phyloP scores from a whole-genome alignment of 225 moss, liverwort and hornwort genomes.

The Anthoceros angustus region DNA sequence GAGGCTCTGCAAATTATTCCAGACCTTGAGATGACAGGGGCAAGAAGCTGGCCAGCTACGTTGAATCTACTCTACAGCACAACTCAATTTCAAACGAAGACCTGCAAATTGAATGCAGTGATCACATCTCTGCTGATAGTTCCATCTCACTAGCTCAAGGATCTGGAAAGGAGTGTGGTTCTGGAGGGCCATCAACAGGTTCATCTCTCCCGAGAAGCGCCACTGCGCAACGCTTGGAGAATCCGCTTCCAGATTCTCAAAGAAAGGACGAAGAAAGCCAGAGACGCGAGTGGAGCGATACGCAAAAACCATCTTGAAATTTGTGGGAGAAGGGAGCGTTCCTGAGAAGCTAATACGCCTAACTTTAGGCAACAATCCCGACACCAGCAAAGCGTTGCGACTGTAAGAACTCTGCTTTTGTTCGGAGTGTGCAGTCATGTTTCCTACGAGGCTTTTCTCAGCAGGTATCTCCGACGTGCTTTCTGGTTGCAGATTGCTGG shows the following conservation, averaged over 20 bases:
- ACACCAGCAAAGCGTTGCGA: slow-evolving; percentile 78
- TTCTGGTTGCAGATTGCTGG: slow-evolving; percentile 30
- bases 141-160: background rate
- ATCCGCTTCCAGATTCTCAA: slow-evolving; percentile 10
- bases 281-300: slow-evolving; percentile 38
- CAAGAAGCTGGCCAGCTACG: slow-evolving; percentile 11
- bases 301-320: slow-evolving; percentile 33
- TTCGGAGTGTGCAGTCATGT: background rate
- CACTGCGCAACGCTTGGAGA: slow-evolving; percentile 5
- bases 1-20: slow-evolving; percentile 9
- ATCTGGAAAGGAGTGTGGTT: background rate
- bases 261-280: slow-evolving; percentile 12
- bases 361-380: slow-evolving; percentile 75
- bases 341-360: slow-evolving; percentile 56
- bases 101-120: background rate
- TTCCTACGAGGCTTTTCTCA: background rate
- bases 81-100: background rate
- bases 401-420: slow-evolving; percentile 24
- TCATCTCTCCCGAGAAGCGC: background rate
- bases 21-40: background rate
- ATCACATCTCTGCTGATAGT: background rate
- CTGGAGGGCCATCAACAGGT: background rate
- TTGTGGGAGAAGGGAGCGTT: slow-evolving; percentile 32
- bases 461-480: background rate
- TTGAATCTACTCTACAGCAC: background rate